Conservation (phyloP, 768 basidiomycete species). For the Lactarius trivialis region DNA sequence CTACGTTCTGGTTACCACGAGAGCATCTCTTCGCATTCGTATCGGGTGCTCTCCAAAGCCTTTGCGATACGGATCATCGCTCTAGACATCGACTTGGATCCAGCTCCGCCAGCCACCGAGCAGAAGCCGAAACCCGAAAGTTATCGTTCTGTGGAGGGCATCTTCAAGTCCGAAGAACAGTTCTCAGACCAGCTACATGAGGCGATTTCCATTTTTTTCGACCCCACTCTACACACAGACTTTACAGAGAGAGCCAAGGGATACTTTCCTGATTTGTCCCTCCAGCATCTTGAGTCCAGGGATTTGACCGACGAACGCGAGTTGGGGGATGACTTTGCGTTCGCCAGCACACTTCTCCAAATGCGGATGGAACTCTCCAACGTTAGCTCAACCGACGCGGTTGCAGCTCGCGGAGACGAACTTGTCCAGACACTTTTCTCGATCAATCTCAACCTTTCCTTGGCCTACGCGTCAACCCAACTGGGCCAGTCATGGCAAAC, state of each 20-base stretch:
- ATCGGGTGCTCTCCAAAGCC: slow-evolving; percentile 65
- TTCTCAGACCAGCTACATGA: slow-evolving; percentile 61
- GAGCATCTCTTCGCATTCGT: slow-evolving; percentile 54
- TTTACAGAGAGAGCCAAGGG: slow-evolving; percentile 44
- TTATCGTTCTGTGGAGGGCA: slow-evolving; percentile 48
- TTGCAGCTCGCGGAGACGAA: slow-evolving; percentile 39
- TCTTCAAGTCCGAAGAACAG: slow-evolving; percentile 56
- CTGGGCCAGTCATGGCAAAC: slow-evolving; percentile 75
- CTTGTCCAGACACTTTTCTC: slow-evolving; percentile 56
- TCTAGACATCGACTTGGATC: slow-evolving; percentile 63
- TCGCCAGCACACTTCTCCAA: slow-evolving; percentile 54
- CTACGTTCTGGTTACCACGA: slow-evolving; percentile 53
- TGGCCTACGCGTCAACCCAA: slow-evolving; percentile 70
- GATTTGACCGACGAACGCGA: slow-evolving; percentile 62
- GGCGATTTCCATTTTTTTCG: slow-evolving; percentile 64
- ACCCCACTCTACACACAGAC: slow-evolving; percentile 63
- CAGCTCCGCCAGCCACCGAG: slow-evolving; percentile 29
- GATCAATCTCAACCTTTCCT: slow-evolving; percentile 83
- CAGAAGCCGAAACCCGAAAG: slow-evolving; percentile 49
- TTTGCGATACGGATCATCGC: slow-evolving; percentile 69
- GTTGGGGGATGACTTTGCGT: slow-evolving; percentile 75
- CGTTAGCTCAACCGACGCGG: slow-evolving; percentile 31
- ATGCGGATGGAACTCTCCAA: slow-evolving; percentile 52
- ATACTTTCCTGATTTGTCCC: slow-evolving; percentile 51
- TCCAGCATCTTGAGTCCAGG: slow-evolving; percentile 59